A percentile compares a stretch with the other conserved stretches of the same genome.
Conservation (phyloP, 1,284 basidiomycete genomes). For the Athelia sp. region DNA sequence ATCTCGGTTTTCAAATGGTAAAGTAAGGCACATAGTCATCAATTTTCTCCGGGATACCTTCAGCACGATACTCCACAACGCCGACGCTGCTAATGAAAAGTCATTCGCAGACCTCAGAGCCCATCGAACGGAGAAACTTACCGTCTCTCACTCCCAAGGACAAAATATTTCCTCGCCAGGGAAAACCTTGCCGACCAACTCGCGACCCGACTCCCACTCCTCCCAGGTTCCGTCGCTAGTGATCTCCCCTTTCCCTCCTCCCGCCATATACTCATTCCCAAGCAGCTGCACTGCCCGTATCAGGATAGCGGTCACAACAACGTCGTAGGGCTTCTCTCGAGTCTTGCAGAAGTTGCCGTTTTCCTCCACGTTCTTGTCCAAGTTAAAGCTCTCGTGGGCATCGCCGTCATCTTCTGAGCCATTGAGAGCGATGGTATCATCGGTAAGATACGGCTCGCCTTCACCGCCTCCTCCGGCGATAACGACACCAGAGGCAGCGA, state of each 20-base stretch:
- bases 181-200: not conserved
- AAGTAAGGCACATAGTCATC: too few species aligned
- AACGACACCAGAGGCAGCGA: not conserved
- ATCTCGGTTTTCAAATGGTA: too few species aligned
- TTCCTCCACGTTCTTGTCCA: not conserved
- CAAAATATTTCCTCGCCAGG: not conserved
- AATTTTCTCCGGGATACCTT: too few species aligned
- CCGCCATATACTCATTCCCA: not conserved
- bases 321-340: not conserved
- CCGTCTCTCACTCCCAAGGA: too few species aligned
- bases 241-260: not conserved
- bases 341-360: not conserved
- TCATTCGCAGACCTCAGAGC: too few species aligned
- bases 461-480: not conserved
- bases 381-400: not conserved
- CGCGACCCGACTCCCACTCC: not conserved
- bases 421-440: not conserved
- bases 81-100: too few species aligned
- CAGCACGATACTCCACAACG: too few species aligned
- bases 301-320: not conserved
- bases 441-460: not conserved
- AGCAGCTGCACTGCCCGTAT: not conserved
- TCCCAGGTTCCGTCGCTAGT: not conserved
- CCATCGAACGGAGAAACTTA: too few species aligned
- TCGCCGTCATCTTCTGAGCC: not conserved